A percentile compares a stretch with the other conserved stretches of the same genome.
phyloP scores from a whole-genome alignment of 23 red algal species.

The Cyanidioschyzon merolae region DNA sequence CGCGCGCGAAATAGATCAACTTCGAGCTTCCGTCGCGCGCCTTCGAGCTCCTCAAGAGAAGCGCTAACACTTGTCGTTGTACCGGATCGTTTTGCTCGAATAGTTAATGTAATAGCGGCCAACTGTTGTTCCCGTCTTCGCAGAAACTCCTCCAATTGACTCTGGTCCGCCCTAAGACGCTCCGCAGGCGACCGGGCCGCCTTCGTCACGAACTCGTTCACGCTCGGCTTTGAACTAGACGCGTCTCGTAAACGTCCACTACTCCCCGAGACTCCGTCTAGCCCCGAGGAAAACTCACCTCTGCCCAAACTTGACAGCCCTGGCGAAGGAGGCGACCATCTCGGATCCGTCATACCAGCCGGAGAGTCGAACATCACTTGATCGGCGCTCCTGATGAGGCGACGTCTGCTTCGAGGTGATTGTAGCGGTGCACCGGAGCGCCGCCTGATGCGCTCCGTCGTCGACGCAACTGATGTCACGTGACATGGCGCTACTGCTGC shows the following conservation, averaged over 20 bases:
- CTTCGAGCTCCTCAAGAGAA: neutral
- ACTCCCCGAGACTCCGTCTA: neutral
- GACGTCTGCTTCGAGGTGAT: neutral
- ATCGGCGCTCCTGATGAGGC: neutral
- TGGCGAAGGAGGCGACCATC: neutral
- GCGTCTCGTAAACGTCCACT: neutral
- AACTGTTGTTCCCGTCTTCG: slow-evolving; percentile 8
- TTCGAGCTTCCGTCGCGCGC: neutral
- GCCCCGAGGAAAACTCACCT: neutral
- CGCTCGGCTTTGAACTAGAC: neutral
- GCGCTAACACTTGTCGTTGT: neutral
- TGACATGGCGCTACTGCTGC: too few species aligned
- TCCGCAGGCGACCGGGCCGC: neutral
- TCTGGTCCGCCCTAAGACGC: neutral
- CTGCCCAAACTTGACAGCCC: neutral
- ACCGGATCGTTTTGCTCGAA: neutral
- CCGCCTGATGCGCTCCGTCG: too few species aligned
- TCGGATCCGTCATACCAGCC: neutral
- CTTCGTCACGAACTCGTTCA: neutral
- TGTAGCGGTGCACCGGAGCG: neutral
- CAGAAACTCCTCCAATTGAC: neutral
- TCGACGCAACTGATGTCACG: too few species aligned
- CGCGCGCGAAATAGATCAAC: neutral
- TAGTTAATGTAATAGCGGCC: neutral
- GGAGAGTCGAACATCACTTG: neutral